phyloP scores from a whole-genome alignment of 352 stramenopile genomes.

The Pythium grandisporangium region DNA sequence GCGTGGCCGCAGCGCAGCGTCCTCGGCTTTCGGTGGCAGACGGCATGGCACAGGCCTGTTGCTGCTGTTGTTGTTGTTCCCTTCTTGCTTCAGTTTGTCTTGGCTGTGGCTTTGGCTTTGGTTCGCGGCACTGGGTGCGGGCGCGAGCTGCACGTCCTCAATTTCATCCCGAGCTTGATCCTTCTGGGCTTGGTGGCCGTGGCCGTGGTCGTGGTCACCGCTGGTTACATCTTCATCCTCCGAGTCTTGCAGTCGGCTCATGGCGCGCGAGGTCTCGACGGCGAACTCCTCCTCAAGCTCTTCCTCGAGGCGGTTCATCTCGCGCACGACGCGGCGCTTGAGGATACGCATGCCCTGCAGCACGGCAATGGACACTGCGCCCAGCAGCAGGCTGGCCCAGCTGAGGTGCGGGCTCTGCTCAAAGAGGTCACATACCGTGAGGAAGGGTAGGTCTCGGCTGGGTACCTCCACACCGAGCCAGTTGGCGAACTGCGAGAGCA shows the following conservation, averaged over 20 bases:
- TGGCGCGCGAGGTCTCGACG: slow-evolving; percentile 30
- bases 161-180: slow-evolving; percentile 3
- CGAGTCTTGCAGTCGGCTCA: slow-evolving; percentile 12
- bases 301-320: slow-evolving; percentile 25
- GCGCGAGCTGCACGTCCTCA: slow-evolving; percentile 14
- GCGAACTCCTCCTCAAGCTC: slow-evolving; percentile 31
- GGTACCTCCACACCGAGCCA: slow-evolving; percentile 70
- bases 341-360: slow-evolving; percentile 37
- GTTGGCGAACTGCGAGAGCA: slow-evolving; percentile 82
- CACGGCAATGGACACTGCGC: slow-evolving; percentile 35
- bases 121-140: background rate
- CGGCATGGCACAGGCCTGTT: too few species aligned
- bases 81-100: background rate
- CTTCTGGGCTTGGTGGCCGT: background rate
- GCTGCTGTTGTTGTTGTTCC: too few species aligned
- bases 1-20: too few species aligned
- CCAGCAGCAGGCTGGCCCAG: slow-evolving; percentile 55
- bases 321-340: slow-evolving; percentile 32
- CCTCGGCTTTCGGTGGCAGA: background rate
- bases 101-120: background rate
- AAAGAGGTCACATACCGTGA: slow-evolving; percentile 51
- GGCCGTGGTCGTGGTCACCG: slow-evolving; percentile 13
- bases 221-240: slow-evolving; percentile 11
- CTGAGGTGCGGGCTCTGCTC: slow-evolving; percentile 58
- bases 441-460: slow-evolving; percentile 39